phyloP scores from a whole-genome alignment of 805 yeast genomes.

The Lipomyces japonicus region DNA sequence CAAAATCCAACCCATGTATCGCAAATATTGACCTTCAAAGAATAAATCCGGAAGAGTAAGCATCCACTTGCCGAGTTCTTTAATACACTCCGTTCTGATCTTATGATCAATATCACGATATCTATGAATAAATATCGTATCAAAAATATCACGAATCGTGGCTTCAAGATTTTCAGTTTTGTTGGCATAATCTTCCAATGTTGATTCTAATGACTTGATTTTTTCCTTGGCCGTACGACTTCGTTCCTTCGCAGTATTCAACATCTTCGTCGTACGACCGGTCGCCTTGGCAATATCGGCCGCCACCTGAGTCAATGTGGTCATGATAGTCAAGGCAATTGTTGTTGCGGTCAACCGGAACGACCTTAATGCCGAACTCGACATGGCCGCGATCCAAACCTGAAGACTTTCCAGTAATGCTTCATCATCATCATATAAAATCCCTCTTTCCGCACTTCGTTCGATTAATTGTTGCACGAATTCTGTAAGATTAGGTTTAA shows the following conservation, averaged over 20 bases:
- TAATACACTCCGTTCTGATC: slow-evolving; percentile 68
- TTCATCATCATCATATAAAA: slow-evolving; percentile 44
- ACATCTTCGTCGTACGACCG: slow-evolving; percentile 41
- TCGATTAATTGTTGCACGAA: slow-evolving; percentile 54
- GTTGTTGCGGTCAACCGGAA: slow-evolving; percentile 65
- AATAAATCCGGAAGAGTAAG: slow-evolving; percentile 65
- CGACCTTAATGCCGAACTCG: slow-evolving; percentile 66
- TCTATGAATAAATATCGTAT: slow-evolving; percentile 66
- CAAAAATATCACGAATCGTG: slow-evolving; percentile 61
- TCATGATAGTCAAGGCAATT: slow-evolving; percentile 56
- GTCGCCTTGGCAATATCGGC: slow-evolving; percentile 39
- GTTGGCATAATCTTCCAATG: slow-evolving; percentile 46
- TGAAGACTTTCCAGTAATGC: slow-evolving; percentile 52
- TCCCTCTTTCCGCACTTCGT: slow-evolving; percentile 58
- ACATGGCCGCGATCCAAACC: slow-evolving; percentile 72
- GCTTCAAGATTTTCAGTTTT: slow-evolving; percentile 55
- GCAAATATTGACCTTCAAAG: slow-evolving; percentile 62
- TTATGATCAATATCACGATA: slow-evolving; percentile 73
- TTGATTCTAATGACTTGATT: slow-evolving; percentile 39
- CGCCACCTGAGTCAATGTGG: slow-evolving; percentile 53
- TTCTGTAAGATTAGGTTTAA: slow-evolving; percentile 52
- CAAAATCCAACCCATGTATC: slow-evolving; percentile 80
- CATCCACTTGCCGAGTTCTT: slow-evolving; percentile 66
- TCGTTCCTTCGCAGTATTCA: slow-evolving; percentile 37
- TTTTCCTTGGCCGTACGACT: slow-evolving; percentile 36